Evolutionary conservation across 352 stramenopile genomes (phyloP).

Genomic region (Phytophthora cajani): DNA sequence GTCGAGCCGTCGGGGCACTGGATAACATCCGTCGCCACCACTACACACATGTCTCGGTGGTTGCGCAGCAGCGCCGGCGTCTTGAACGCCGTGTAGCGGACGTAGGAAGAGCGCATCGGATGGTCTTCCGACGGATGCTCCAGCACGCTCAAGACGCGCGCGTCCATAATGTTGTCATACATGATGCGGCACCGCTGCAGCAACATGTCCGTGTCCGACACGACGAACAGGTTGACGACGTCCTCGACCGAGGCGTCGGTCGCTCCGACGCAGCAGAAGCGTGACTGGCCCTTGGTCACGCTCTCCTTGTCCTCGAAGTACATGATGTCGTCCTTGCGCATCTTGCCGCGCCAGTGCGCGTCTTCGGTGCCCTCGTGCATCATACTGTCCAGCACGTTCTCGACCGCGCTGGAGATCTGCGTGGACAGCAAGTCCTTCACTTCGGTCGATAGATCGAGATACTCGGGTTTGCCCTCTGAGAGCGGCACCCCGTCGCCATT

Average conservation of each 20-base stretch:
- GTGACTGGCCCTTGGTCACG: conserved; percentile 36
- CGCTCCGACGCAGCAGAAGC: conserved; percentile 46
- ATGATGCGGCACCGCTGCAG: conserved; percentile 44
- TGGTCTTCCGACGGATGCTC: conserved; percentile 36
- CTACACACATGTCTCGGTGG: conserved; percentile 49
- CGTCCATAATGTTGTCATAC: conserved; percentile 52
- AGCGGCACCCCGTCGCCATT: conserved; percentile 19
- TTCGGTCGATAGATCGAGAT: conserved; percentile 31
- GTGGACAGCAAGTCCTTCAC: conserved; percentile 37
- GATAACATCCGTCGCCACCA: conserved; percentile 49
- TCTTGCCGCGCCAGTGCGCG: conserved; percentile 35
- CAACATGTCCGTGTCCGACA: conserved; percentile 43
- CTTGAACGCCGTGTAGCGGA: conserved; percentile 51
- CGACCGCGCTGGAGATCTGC: conserved; percentile 38
- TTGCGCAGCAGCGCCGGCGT: conserved; percentile 40
- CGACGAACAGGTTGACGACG: conserved; percentile 44
- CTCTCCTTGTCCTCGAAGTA: conserved; percentile 48
- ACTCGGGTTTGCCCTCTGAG: conserved; percentile 13
- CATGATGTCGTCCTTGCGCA: conserved; percentile 44
- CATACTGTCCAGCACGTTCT: conserved; percentile 49
- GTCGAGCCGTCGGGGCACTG: conserved; percentile 42
- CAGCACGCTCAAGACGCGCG: conserved; percentile 43
- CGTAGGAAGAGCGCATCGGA: conserved; percentile 46
- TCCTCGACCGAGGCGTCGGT: conserved; percentile 46
- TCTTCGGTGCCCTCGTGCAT: conserved; percentile 38